These are phyloP conservation scores for Musa acuminata DNA, from an alignment of 176 grass and related monocot species.

Conservation along the genomic window DNA sequence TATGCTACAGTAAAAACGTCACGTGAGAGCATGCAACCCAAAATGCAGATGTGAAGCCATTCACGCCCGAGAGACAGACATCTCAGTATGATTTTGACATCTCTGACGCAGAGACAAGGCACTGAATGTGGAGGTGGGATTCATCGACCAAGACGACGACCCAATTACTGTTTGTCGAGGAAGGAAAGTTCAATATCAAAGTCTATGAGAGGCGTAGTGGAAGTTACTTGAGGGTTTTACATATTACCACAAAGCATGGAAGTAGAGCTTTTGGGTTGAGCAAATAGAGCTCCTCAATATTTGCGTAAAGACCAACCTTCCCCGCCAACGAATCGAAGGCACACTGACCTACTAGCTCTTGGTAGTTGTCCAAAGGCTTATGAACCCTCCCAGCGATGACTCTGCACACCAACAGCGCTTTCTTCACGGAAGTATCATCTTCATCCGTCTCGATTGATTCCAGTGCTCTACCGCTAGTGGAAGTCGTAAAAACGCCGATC, in stretches of 20 bases:
- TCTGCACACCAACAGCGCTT: constrained; percentile 54
- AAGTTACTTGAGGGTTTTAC: constrained; percentile 32
- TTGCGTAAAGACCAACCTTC: constrained; percentile 32
- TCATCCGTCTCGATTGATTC: constrained; percentile 24
- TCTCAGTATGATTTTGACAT: neutral
- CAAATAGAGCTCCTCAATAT: constrained; percentile 62
- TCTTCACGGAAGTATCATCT: neutral
- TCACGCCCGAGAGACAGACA: neutral
- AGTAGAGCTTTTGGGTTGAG: constrained; percentile 54
- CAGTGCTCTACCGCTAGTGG: constrained; percentile 46
- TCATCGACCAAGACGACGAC: no score
- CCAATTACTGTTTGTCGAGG: neutral
- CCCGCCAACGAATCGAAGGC: constrained; percentile 74
- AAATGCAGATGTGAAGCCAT: neutral
- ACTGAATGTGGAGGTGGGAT: neutral
- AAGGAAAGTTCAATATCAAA: neutral
- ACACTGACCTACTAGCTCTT: constrained; percentile 26
- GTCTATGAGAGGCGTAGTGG: neutral
- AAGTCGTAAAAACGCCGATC: constrained; percentile 52
- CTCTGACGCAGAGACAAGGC: neutral
- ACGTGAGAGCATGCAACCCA: neutral
- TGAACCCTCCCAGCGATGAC: constrained; percentile 74
- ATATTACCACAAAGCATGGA: constrained; percentile 74
- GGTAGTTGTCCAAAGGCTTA: constrained; percentile 50
- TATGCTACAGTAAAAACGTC: no score